These are phyloP conservation scores for Xylaria multiplex DNA, from an alignment of 2,329 filamentous ascomycete species.

Conservation along the genomic window DNA sequence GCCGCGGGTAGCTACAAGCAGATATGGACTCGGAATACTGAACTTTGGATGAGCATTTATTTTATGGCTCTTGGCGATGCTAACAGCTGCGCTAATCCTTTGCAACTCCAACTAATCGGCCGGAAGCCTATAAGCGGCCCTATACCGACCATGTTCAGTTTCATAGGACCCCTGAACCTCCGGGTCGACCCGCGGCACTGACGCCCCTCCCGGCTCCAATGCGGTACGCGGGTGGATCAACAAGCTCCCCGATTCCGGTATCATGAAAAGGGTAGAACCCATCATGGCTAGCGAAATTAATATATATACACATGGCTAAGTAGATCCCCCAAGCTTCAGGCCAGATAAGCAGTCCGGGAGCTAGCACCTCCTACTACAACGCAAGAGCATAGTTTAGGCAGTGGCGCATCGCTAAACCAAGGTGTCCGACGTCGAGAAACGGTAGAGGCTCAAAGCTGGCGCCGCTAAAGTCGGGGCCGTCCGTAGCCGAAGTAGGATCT, in stretches of 20 bases:
- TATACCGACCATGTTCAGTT: not conserved
- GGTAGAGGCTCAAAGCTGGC: conserved; percentile 38
- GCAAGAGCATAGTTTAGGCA: conserved; percentile 43
- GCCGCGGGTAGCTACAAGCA: not conserved
- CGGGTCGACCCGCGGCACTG: not conserved
- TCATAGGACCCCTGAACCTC: not conserved
- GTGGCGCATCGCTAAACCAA: conserved; percentile 41
- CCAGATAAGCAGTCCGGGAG: conserved; percentile 32
- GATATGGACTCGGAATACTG: not conserved
- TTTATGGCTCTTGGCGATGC: conserved; percentile 13
- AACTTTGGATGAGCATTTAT: conserved; percentile 1
- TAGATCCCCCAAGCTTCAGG: conserved; percentile 37
- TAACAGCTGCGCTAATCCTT: conserved; percentile 23
- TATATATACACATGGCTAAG: conserved; percentile 28
- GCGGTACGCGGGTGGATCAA: conserved; percentile 41
- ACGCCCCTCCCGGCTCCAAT: conserved; percentile 30
- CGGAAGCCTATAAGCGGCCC: not conserved
- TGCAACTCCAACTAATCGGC: not conserved
- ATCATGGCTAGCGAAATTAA: conserved; percentile 31
- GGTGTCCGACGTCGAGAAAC: conserved; percentile 44
- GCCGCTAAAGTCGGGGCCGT: not conserved
- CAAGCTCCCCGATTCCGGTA: conserved; percentile 39
- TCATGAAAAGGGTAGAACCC: conserved; percentile 45
- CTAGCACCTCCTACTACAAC: conserved; percentile 26
- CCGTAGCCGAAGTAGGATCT: not conserved